Evolutionary conservation across 768 basidiomycete genomes (phyloP).

Genomic region (Sarcomyxa edulis): DNA sequence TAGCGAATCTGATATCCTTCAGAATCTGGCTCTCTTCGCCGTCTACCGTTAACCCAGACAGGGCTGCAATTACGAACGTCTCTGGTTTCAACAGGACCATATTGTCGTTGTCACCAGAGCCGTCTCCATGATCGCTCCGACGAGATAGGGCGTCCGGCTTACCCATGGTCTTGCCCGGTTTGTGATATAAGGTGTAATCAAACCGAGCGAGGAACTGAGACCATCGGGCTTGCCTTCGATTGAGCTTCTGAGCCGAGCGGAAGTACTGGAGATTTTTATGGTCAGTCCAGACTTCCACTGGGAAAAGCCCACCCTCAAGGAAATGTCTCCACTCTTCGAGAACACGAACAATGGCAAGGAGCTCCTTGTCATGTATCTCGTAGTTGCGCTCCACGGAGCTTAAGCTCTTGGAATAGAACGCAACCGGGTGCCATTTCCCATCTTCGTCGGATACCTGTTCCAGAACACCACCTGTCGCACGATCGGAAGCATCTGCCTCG

Average conservation of each 20-base stretch:
- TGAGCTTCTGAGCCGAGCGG: constrained; percentile 29
- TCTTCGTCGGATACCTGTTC: constrained; percentile 15
- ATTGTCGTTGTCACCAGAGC: constrained; percentile 16
- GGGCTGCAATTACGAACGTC: too few relatives aligned
- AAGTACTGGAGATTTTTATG: constrained; percentile 42
- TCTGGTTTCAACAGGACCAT: not conserved
- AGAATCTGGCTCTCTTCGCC: too few relatives aligned
- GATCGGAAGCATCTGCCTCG: constrained; percentile 19
- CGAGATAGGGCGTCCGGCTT: constrained; percentile 21
- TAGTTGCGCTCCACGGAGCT: constrained; percentile 36
- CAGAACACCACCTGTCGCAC: constrained; percentile 18
- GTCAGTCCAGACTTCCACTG: constrained; percentile 26
- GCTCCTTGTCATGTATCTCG: constrained; percentile 39
- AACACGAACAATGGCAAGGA: constrained; percentile 38
- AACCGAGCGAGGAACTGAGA: constrained; percentile 25
- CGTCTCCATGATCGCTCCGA: constrained; percentile 19
- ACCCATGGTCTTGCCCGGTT: constrained; percentile 18
- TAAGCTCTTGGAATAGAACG: constrained; percentile 28
- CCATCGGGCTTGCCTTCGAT: constrained; percentile 38
- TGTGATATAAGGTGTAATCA: constrained; percentile 25
- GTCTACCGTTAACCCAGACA: too few relatives aligned
- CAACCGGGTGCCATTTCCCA: constrained; percentile 28
- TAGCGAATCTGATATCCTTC: too few relatives aligned
- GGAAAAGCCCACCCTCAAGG: constrained; percentile 13
- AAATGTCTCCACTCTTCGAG: constrained; percentile 21